Base-by-base conservation (phyloP, 1,284 basidiomycete genomes). In the Melampsora americana region DNA sequence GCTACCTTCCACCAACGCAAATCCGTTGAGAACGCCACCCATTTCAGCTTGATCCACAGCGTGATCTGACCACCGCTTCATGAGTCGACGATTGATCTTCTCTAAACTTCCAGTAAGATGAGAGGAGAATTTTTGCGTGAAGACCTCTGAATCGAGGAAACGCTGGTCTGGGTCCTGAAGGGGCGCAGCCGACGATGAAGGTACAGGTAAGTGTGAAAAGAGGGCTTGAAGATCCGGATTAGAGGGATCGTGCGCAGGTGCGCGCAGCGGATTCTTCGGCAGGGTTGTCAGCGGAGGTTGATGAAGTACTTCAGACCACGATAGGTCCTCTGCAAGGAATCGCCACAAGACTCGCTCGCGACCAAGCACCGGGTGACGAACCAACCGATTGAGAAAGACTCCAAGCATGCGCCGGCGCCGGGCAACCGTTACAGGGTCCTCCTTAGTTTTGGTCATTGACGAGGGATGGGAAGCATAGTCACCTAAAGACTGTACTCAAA, bases 381-480 rank as follows among this genome's bases (percentile, higher is more conserved):
- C 90, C 76, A 95, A 84, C 66, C 96, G 88, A 80, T 94, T 94
- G 62, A 99, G 85, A 84, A 99, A 99, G 18, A 92, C 94, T 82
- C 95, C 92, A 30, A 99, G 86, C 89, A 98, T 93, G 53, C 96
- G 89, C 83, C 93, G 95, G 67, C 96, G 88, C 77, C 91, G 87
- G 0, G 93, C 89, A 82, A 99, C 97, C 85, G 98, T 89, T 1
- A 90, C 89, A 0, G 90, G 89, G 81, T 99, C 96, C 82, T 99
- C 95, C 82, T 96, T 98, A 14, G 95, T 95, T 84, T 95, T 97
- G 77, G 78, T 60, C 11, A 79, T 78, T 68, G 80, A 78, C 20
- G 87, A 90, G 82, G 97, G 95, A 84, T 98, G 97, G 78, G 95
- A 90, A 0, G 96, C 96, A 85, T 99, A 99, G 81, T 99, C 96